These are phyloP conservation scores for Paxillus rubicundulus DNA, from an alignment of 768 basidiomycete genomes.

Conservation along the genomic window DNA sequence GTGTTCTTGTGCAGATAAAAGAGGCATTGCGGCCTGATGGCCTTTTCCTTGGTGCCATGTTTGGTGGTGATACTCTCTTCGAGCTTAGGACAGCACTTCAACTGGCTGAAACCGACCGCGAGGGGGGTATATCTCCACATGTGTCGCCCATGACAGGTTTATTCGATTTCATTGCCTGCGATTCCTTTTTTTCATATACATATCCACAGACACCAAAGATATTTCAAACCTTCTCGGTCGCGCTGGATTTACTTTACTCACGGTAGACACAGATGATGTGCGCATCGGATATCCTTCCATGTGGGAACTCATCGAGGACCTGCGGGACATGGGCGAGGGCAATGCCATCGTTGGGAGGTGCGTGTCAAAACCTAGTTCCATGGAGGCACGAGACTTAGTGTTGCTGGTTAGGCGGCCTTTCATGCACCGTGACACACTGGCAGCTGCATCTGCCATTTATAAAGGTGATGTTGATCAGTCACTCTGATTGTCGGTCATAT, in stretches of 20 bases:
- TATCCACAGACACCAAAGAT: slow-evolving; percentile 75
- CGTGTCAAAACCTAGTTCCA: slow-evolving; percentile 12
- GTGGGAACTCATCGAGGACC: slow-evolving; percentile 92
- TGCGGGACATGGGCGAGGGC: slow-evolving; percentile 95
- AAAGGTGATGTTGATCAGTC: slow-evolving; percentile 51
- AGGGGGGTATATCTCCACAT: slow-evolving; percentile 96
- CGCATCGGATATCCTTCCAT: slow-evolving; percentile 89
- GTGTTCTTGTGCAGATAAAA: slow-evolving; percentile 81
- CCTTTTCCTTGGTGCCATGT: slow-evolving; percentile 89
- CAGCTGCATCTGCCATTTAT: slow-evolving; percentile 92
- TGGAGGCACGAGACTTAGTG: neutral
- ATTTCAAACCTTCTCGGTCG: slow-evolving; percentile 89
- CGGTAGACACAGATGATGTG: slow-evolving; percentile 94
- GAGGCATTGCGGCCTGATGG: slow-evolving; percentile 87
- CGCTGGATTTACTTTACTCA: slow-evolving; percentile 91
- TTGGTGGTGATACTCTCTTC: slow-evolving; percentile 95
- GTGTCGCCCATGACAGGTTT: slow-evolving; percentile 96
- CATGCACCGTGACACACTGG: slow-evolving; percentile 80
- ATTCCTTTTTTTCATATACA: slow-evolving; percentile 8
- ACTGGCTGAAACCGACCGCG: slow-evolving; percentile 88
- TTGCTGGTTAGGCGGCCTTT: slow-evolving; percentile 51
- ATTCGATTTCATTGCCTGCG: slow-evolving; percentile 13
- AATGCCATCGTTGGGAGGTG: slow-evolving; percentile 88
- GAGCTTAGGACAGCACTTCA: slow-evolving; percentile 94
- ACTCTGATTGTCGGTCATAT: neutral